Evolutionary conservation across 2,329 filamentous ascomycete genomes (phyloP).

Genomic region (Trichoderma hamatum): DNA sequence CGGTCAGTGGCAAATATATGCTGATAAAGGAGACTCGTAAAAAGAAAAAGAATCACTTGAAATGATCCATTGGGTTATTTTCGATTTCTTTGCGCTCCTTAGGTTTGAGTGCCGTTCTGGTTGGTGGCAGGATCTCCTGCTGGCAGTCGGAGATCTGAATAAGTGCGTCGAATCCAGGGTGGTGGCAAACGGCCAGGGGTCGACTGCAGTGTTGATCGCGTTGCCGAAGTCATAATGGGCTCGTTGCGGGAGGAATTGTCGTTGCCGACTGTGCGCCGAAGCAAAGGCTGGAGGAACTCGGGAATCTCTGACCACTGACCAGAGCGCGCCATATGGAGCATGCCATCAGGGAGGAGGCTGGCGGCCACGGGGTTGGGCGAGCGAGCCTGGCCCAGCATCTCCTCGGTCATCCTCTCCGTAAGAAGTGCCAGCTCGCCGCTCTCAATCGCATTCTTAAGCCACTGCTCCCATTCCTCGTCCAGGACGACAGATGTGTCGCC

Average conservation of each 20-base stretch:
- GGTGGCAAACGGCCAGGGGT: constrained; percentile 17
- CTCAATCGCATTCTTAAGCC: constrained; percentile 71
- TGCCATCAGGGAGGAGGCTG: constrained; percentile 52
- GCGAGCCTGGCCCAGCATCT: constrained; percentile 40
- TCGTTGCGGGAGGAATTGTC: constrained; percentile 36
- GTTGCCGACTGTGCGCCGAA: constrained; percentile 51
- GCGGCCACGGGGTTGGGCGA: constrained; percentile 36
- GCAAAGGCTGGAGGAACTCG: constrained; percentile 56
- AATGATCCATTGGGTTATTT: background rate
- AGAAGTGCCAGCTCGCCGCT: constrained; percentile 58
- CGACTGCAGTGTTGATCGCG: constrained; percentile 14
- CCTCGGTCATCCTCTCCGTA: constrained; percentile 47
- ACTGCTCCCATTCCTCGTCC: constrained; percentile 75
- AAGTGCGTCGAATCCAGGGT: constrained; percentile 32
- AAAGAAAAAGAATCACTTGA: background rate
- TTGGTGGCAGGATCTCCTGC: constrained; percentile 38
- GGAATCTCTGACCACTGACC: constrained; percentile 63
- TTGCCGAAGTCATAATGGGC: constrained; percentile 15
- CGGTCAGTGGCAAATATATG: background rate
- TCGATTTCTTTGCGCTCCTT: constrained; percentile 2
- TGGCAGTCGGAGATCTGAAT: constrained; percentile 47
- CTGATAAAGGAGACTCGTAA: background rate
- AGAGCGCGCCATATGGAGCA: constrained; percentile 58
- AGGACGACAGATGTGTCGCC: constrained; percentile 61
- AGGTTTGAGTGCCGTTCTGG: constrained; percentile 32